Evolutionary conservation across 2,329 filamentous ascomycete genomes (phyloP), one percentile per base, ranked within the genome.

Genomic region (Aciculosporium take): DNA sequence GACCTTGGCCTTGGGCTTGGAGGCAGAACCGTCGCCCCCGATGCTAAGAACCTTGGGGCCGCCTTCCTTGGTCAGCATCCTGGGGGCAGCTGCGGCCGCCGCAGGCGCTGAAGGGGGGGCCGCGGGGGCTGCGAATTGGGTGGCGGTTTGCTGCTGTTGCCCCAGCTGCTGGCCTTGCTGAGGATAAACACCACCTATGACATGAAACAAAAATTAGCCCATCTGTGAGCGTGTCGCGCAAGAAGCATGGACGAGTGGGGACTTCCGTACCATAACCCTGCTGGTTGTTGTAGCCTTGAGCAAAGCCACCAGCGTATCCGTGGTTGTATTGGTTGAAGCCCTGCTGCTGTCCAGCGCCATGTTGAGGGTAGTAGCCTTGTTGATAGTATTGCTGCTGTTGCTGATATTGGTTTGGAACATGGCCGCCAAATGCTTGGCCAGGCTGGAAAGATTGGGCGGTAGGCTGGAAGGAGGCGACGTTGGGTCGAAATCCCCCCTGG

Each of bases 371-470:
- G 52, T 75, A 74, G 46, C 65, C 66, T 46, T 67, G 65, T 45
- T 68, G 66, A 40, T 69, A 68, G 48, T 72, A 70, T 45, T 72
- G 66, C 40, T 61, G 53, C 44, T 66, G 58, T 20, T 69, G 65
- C 51, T 75, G 69, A 47, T 75, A 72, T 50, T 76, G 72, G 32
- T 64, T 66, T 37, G 65, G 65, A 51, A 71, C 80, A 49, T 62
- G 65, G 41, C 76, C 68, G 41, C 68, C 76, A 53, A 72, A 87
- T 46, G 66, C 63, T 59, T 87, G 82, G 37, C 81, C 81, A 7
- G 84, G 83, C 43, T 80, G 74, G 60, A 88, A 89, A 18, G 73
- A 61, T 47, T 76, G 66, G 27, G 81, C 82, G 38, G 75, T 76
- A 15, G 84, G 85, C 37, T 80, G 76, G 66, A 93, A 91, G 17